Evolutionary conservation across 2,329 filamentous ascomycete species (phyloP).

Genomic region (Talaromyces atroroseus): DNA sequence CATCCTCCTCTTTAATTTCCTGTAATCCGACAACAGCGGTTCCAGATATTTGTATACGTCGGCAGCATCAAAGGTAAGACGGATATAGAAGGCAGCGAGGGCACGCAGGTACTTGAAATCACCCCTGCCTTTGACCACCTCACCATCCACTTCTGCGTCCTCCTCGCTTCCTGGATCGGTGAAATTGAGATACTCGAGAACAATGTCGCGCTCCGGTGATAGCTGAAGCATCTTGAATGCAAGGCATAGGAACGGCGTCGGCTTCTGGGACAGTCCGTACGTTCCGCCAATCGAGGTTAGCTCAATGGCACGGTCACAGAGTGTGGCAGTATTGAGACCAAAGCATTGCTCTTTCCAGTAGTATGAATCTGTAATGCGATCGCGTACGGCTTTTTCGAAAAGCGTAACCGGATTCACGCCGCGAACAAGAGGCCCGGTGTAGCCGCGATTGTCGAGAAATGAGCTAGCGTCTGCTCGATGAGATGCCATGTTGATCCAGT

Average conservation of each 20-base stretch:
- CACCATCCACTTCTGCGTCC: constrained; percentile 20
- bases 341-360: constrained; percentile 99
- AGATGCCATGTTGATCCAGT: constrained; percentile 34
- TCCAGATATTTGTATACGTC: constrained; percentile 78
- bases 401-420: constrained; percentile 93
- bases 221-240: constrained; percentile 93
- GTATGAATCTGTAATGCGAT: constrained; percentile 90
- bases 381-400: constrained; percentile 90
- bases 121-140: constrained; percentile 30
- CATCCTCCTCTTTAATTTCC: constrained; percentile 75
- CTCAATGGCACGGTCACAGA: constrained; percentile 85
- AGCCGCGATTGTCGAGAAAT: constrained; percentile 86
- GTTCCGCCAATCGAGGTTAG: constrained; percentile 83
- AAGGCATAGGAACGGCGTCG: constrained; percentile 84
- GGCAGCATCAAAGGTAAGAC: constrained; percentile 74
- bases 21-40: constrained; percentile 71
- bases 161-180: constrained; percentile 62
- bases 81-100: constrained; percentile 86
- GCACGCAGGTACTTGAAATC: constrained; percentile 75
- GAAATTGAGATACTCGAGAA: constrained; percentile 72
- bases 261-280: constrained; percentile 75
- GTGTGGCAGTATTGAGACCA: constrained; percentile 72
- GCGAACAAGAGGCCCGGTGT: constrained; percentile 68
- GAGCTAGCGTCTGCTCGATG: constrained; percentile 71
- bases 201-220: constrained; percentile 69